Evolutionary conservation across 331 rosid species (phyloP).

Genomic region (Malus hybrid): DNA sequence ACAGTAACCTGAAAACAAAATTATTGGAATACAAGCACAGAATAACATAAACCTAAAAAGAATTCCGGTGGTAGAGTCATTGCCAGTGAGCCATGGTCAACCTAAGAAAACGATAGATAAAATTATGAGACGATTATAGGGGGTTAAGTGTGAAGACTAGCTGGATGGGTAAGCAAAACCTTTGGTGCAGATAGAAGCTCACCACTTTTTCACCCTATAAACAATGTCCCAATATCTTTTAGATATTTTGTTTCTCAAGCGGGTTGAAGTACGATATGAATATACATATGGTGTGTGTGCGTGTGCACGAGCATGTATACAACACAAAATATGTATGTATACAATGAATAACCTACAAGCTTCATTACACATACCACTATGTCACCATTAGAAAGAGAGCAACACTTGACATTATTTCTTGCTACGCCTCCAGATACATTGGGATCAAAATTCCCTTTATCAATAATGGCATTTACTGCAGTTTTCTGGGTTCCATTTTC

Average conservation of each 20-base stretch:
- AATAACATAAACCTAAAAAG: neutral
- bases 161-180: neutral
- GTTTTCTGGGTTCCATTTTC: slow-evolving; percentile 27
- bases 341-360: slow-evolving; percentile 17
- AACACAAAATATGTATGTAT: neutral
- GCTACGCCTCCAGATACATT: slow-evolving; percentile 68
- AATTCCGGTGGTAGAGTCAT: neutral
- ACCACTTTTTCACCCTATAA: neutral
- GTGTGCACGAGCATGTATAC: neutral
- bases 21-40: neutral
- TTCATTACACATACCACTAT: slow-evolving; percentile 75
- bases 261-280: neutral
- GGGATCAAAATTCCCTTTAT: slow-evolving; percentile 74
- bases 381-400: slow-evolving; percentile 85
- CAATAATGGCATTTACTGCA: slow-evolving; percentile 49
- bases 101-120: neutral
- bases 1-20: neutral
- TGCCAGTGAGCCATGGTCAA: neutral
- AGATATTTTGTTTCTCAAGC: neutral
- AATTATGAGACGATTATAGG: neutral
- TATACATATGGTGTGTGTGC: neutral
- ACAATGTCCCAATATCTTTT: neutral
- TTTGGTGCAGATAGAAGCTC: neutral
- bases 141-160: neutral
- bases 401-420: slow-evolving; percentile 69